Conservation (phyloP, 345 rosid species). For the Kandelia obovata region DNA sequence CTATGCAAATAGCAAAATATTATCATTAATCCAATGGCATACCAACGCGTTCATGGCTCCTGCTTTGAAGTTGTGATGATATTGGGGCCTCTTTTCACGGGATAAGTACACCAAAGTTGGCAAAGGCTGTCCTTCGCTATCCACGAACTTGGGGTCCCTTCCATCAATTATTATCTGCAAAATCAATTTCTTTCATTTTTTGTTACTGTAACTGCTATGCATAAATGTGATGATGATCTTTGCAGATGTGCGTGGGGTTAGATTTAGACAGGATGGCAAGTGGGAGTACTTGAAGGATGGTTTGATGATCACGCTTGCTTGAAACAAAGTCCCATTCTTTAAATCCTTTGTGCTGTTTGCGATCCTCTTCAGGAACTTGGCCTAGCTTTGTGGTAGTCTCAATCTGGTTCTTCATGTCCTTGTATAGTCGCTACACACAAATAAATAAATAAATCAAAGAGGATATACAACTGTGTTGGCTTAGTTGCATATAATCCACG, state of each 20-base stretch:
- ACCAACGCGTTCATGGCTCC: constrained; percentile 56
- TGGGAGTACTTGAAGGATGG: constrained; percentile 33
- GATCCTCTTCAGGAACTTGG: constrained; percentile 22
- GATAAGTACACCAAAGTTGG: constrained; percentile 45
- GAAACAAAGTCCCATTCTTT: constrained; percentile 30
- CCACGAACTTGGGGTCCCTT: constrained; percentile 19
- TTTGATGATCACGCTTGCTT: constrained; percentile 27
- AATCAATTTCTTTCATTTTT: neutral
- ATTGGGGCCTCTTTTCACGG: constrained; percentile 42
- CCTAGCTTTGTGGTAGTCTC: constrained; percentile 28
- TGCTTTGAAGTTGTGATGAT: constrained; percentile 46
- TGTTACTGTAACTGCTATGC: too few species aligned
- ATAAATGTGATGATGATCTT: too few species aligned
- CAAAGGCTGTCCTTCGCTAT: constrained; percentile 31
- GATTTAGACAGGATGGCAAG: neutral
- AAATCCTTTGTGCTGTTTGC: constrained; percentile 29
- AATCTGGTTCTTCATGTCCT: constrained; percentile 30
- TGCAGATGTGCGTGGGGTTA: too few species aligned
- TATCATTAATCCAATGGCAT: neutral
- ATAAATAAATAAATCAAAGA: too few species aligned
- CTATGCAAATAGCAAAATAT: too few species aligned
- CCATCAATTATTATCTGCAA: constrained; percentile 23
- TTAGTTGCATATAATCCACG: too few species aligned
- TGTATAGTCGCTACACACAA: constrained; percentile 24
- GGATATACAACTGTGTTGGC: too few species aligned